Conservation (phyloP, 495 filamentous ascomycete species). For the Penicillium ucsense region DNA sequence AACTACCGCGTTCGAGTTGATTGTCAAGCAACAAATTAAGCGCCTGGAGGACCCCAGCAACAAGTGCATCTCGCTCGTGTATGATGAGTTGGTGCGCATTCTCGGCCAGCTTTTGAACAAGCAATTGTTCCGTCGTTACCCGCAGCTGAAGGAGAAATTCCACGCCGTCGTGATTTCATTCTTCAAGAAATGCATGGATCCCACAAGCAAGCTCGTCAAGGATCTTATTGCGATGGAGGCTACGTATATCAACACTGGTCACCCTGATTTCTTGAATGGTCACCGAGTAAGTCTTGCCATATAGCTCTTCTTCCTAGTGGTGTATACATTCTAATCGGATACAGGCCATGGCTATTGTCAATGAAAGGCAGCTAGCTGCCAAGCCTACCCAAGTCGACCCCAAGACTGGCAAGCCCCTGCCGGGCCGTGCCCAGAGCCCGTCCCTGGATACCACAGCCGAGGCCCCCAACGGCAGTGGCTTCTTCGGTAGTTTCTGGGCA, state of each 20-base stretch:
- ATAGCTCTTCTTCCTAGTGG: background rate
- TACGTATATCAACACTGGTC: conserved; percentile 96
- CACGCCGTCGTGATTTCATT: conserved; percentile 89
- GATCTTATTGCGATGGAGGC: conserved; percentile 94
- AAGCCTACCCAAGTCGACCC: conserved; percentile 97
- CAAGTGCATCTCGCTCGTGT: conserved; percentile 94
- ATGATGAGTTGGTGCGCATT: conserved; percentile 95
- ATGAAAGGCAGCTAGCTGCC: conserved; percentile 68
- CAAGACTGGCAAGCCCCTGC: conserved; percentile 94
- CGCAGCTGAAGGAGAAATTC: conserved; percentile 90
- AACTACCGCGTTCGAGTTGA: conserved; percentile 93
- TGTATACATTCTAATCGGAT: conserved; percentile 2
- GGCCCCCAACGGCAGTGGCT: conserved; percentile 55
- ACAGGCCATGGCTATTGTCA: conserved; percentile 92
- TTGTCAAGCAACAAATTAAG: conserved; percentile 98
- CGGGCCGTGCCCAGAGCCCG: conserved; percentile 62
- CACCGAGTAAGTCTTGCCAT: conserved; percentile 51
- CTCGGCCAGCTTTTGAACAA: conserved; percentile 83
- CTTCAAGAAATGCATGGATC: conserved; percentile 96
- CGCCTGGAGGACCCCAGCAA: conserved; percentile 90
- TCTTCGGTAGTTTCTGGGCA: conserved; percentile 96
- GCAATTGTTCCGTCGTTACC: conserved; percentile 85
- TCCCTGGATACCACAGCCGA: conserved; percentile 47
- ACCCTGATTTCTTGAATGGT: conserved; percentile 96
- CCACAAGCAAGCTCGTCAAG: conserved; percentile 90